Percentiles rank a stretch among this genome's conserved stretches.
These are phyloP conservation scores for Penicillium pancosmium DNA, from an alignment of 495 filamentous ascomycete genomes.

Conservation along the genomic window DNA sequence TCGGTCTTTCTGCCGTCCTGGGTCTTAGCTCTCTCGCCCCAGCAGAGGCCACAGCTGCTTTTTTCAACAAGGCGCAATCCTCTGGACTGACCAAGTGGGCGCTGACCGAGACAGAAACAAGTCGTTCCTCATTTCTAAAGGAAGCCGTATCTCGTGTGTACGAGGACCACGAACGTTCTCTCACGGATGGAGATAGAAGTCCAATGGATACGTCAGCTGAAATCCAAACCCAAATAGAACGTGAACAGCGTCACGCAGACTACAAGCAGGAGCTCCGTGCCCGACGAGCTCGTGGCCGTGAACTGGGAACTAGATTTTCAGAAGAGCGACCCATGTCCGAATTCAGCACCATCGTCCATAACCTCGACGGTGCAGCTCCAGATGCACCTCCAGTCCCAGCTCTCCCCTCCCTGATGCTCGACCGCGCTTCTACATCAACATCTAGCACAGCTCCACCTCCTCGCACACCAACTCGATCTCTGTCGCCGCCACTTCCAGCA, in stretches of 20 bases:
- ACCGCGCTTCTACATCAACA: slow-evolving; percentile 20
- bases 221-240: slow-evolving; percentile 37
- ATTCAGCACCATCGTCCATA: slow-evolving; percentile 42
- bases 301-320: slow-evolving; percentile 31
- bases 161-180: slow-evolving; percentile 47
- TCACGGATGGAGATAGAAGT: slow-evolving; percentile 14
- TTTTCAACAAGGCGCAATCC: slow-evolving; percentile 54
- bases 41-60: slow-evolving; percentile 45
- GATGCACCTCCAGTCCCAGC: slow-evolving; percentile 18
- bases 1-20: slow-evolving; percentile 60
- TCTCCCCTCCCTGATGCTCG: slow-evolving; percentile 15
- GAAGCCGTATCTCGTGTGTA: slow-evolving; percentile 64
- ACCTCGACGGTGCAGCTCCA: slow-evolving; percentile 25
- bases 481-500: slow-evolving; percentile 15
- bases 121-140: slow-evolving; percentile 63
- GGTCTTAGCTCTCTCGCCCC: slow-evolving; percentile 52
- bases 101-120: slow-evolving; percentile 43
- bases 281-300: slow-evolving; percentile 24
- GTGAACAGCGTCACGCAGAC: slow-evolving; percentile 11
- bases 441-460: slow-evolving; percentile 15
- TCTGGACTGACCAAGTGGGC: slow-evolving; percentile 62
- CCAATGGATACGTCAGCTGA: slow-evolving; percentile 15
- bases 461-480: slow-evolving; percentile 19
- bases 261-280: slow-evolving; percentile 40
- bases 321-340: slow-evolving; percentile 52